Evolutionary conservation across 371 early-diverging fungal species (phyloP), one percentile per base, ranked within the genome.

Genomic region (Amoeboaphelidium occidentale): DNA sequence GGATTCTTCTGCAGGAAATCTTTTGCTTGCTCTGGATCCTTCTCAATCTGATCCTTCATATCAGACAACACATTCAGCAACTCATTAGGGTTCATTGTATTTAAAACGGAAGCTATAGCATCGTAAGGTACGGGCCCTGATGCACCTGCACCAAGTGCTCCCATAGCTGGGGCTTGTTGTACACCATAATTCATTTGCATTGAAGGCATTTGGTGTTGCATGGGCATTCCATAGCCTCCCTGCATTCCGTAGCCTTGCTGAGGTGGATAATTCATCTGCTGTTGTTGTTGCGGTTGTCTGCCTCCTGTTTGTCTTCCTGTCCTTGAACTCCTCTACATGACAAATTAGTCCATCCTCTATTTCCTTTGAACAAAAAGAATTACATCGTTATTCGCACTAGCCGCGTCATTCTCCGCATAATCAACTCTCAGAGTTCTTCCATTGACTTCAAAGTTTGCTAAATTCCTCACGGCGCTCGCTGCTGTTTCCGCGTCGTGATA

Each of bases 341-440:
- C n/a, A n/a, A n/a, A n/a, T n/a, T n/a, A n/a, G n/a, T n/a, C n/a
- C n/a, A n/a, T n/a, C n/a, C n/a, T n/a, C n/a, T n/a, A n/a, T n/a
- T n/a, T n/a, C n/a, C n/a, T n/a, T n/a, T n/a, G n/a, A n/a, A n/a
- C n/a, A n/a, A n/a, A 10, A 32, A 6, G 10, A 32, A 6, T 17
- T 10, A 17, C 10, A 32, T 6, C 10, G 17, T 6, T 32, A 6
- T 32, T 32, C 39, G 6, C 39, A 6, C 10, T 17, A 32, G 39
- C 17, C 17, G 39, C 39, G 23, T 71, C 72, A 43, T 55, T 56
- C 32, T 84, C 85, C 17, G 86, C 84, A 64, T 75, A 84, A 57
- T 81, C 82, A 21, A 89, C 83, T 46, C 84, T 67, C 25, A 89
- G 60, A 49, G 69, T 71, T 32, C 90, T 65, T 25, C 84, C 85